A percentile compares a stretch with the other conserved stretches of the same genome.
Conservation (phyloP, 768 basidiomycete genomes). For the Galerina marginata region DNA sequence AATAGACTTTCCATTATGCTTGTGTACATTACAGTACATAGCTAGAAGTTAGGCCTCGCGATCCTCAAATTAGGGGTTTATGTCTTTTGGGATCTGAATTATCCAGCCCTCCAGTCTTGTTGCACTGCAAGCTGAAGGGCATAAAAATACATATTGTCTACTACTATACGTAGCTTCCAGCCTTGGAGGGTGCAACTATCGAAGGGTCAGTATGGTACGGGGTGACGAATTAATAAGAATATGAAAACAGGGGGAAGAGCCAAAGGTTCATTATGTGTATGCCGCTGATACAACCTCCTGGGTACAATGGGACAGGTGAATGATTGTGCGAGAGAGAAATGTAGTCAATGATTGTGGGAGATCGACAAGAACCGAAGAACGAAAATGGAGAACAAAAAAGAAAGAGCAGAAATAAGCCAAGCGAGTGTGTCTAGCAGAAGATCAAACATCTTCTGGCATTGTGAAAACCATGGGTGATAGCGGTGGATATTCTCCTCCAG, state of each 20-base stretch:
- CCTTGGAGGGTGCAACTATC: conserved; percentile 50
- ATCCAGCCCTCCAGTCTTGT: conserved; percentile 23
- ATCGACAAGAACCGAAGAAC: conserved; percentile 26
- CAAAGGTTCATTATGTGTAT: conserved; percentile 44
- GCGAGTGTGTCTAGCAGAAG: conserved; percentile 30
- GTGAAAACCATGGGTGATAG: conserved; percentile 77
- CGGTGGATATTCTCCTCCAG: conserved; percentile 74
- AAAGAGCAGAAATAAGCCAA: conserved; percentile 27
- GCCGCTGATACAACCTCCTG: conserved; percentile 49
- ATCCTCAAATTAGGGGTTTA: not conserved
- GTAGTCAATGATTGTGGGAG: conserved; percentile 24
- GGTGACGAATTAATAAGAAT: conserved; percentile 30
- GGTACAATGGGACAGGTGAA: conserved; percentile 40
- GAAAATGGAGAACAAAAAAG: conserved; percentile 21
- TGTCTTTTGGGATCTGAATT: conserved; percentile 19
- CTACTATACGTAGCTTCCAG: conserved; percentile 55
- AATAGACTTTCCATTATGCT: conserved; percentile 19
- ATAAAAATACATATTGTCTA: conserved; percentile 64
- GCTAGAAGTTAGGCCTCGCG: not conserved
- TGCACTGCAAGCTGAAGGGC: conserved; percentile 30
- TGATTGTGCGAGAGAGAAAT: conserved; percentile 22
- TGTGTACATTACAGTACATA: conserved; percentile 1
- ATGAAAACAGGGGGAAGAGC: conserved; percentile 32
- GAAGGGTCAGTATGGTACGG: conserved; percentile 46
- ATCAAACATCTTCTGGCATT: conserved; percentile 45